Evolutionary conservation across 176 grass and related monocot genomes (phyloP).

Genomic region (Saccharum officinarum): DNA sequence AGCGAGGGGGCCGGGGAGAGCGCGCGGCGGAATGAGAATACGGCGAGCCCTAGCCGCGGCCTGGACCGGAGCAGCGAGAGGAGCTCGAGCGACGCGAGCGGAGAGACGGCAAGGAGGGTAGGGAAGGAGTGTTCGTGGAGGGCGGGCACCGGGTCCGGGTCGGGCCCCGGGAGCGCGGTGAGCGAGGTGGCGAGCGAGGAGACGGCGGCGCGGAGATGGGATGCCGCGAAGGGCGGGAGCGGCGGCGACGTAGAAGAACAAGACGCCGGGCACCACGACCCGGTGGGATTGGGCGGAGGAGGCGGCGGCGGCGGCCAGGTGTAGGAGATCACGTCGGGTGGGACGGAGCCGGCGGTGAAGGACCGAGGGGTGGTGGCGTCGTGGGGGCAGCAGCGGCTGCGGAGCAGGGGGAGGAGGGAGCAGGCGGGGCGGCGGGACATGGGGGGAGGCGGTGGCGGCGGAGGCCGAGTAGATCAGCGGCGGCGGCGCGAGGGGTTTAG

Average conservation of each 20-base stretch:
- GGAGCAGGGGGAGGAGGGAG: constrained; percentile 48
- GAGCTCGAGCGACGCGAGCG: constrained; percentile 60
- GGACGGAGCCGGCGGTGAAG: constrained; percentile 7
- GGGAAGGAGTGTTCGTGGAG: constrained; percentile 41
- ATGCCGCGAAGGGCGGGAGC: constrained; percentile 10
- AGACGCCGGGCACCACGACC: background rate
- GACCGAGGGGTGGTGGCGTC: background rate
- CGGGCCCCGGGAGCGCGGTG: constrained; percentile 19
- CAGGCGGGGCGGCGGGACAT: constrained; percentile 46
- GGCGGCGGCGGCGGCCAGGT: constrained; percentile 15
- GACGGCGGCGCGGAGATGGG: constrained; percentile 42
- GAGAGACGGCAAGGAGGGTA: constrained; percentile 57
- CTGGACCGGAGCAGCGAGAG: constrained; percentile 57
- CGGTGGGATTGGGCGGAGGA: constrained; percentile 13
- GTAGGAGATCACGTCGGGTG: constrained; percentile 27
- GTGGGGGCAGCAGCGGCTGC: constrained; percentile 12
- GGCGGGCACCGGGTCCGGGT: constrained; percentile 25
- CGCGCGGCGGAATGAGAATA: constrained; percentile 50
- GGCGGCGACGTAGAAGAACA: background rate
- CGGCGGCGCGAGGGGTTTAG: constrained; percentile 39
- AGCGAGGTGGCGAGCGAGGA: constrained; percentile 43
- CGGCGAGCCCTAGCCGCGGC: constrained; percentile 66
- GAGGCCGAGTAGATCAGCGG: background rate
- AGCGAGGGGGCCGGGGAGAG: constrained; percentile 45
- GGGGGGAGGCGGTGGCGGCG: constrained; percentile 21